Evolutionary conservation across 345 rosid genomes (phyloP), one percentile per base, ranked within the genome.

Genomic region (Pistacia atlantica): DNA sequence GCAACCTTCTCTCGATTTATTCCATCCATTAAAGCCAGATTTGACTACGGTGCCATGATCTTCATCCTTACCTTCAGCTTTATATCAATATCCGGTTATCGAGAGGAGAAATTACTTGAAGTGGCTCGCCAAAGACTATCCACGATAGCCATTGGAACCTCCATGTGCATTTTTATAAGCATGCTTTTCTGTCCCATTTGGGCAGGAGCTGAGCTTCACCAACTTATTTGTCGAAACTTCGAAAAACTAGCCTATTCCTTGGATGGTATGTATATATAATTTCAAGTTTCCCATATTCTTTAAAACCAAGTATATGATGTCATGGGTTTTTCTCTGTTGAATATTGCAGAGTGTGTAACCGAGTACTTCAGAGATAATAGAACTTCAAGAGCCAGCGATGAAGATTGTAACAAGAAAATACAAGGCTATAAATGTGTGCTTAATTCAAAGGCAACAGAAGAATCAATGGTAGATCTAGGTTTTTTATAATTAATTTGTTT

Each of bases 41-140:
- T 89, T 67, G 98, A 92, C 65, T 93, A 92, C 14, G 98, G 97
- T 11, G 89, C 90, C 9, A 9, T 84, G 85, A 93, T 93, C 78
- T 93, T 92, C 79, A 88, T 93, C 76, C 91, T 93, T 38, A 92
- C 98, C 68, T 93, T 90, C 80, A 92, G 92, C 79, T 82, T 92
- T 11, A 87, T 92, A 25, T 84, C 93, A 11, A 89, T 92, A 48
- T 89, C 93, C 0, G 91, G 95, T 3, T 92, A 89, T 68, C 79
- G 93, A 1, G 89, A 85, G 63, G 92, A 88, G 6, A 80, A 85
- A 69, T 76, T 93, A 52, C 45, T 87, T 33, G 91, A 81, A 10
- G 0, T 93, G 78, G 97, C 95, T 69, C 82, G 78, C n/a, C 78
- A 85, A 61, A 92, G 98, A 83, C 38, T 85, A 38, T 86, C 92